Evolutionary conservation across 2,329 filamentous ascomycete genomes (phyloP).

Genomic region (Exutisphaerella laricina): DNA sequence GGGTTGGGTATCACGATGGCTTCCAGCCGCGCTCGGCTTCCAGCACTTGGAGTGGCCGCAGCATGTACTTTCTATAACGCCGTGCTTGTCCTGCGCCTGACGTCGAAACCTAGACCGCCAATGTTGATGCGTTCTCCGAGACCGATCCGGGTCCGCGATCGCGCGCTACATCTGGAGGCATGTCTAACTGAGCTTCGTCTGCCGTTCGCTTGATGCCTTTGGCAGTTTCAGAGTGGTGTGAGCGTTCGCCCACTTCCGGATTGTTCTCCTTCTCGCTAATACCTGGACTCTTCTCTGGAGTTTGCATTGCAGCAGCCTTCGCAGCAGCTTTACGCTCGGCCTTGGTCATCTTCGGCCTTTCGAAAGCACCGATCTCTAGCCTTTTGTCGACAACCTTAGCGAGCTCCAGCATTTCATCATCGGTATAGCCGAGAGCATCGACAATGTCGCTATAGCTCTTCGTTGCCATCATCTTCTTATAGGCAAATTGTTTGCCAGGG

Average conservation of each 20-base stretch:
- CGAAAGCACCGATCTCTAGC: conserved; percentile 48
- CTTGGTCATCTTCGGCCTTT: conserved; percentile 46
- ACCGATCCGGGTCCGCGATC: conserved; percentile 19
- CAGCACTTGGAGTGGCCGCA: conserved; percentile 14
- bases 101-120: conserved; percentile 13
- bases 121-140: conserved; percentile 18
- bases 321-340: conserved; percentile 42
- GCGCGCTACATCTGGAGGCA: conserved; percentile 20
- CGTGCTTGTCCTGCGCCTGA: neutral
- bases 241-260: conserved; percentile 33
- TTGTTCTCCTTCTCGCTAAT: conserved; percentile 49
- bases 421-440: conserved; percentile 53
- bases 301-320: conserved; percentile 31
- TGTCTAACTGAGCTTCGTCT: conserved; percentile 21
- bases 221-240: conserved; percentile 13
- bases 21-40: conserved; percentile 2
- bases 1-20: neutral
- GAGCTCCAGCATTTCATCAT: conserved; percentile 50
- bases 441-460: conserved; percentile 70
- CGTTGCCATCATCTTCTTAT: conserved; percentile 55
- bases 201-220: conserved; percentile 21
- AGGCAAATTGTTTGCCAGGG: conserved; percentile 66
- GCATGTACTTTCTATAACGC: neutral
- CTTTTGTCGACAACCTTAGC: conserved; percentile 62
- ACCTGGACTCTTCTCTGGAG: conserved; percentile 44